A percentile compares a stretch with the other conserved stretches of the same genome.
Evolutionary conservation across 208 protist species (phyloP).

Genomic region (Acanthamoeba culbertsoni): DNA sequence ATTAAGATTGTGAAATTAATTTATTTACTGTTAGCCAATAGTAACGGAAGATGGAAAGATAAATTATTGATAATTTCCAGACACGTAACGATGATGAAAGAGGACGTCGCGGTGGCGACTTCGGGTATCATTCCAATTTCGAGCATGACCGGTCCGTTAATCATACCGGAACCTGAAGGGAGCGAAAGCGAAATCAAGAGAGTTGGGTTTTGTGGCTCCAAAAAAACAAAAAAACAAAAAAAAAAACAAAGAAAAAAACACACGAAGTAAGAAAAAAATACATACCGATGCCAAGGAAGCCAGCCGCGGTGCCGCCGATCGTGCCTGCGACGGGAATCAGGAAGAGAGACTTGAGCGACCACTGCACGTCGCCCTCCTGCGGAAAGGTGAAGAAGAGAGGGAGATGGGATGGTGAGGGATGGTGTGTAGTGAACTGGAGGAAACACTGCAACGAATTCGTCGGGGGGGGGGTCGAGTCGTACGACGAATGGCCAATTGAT

Average conservation of each 20-base stretch:
- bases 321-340: constrained; percentile 60
- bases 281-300: constrained; percentile 77
- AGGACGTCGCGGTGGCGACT: constrained; percentile 72
- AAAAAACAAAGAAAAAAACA: too few species aligned
- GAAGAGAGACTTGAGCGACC: constrained; percentile 54
- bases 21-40: too few species aligned
- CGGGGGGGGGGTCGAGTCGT: neutral
- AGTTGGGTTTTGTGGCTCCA: too few species aligned
- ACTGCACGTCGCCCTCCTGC: constrained; percentile 74
- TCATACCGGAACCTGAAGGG: constrained; percentile 66
- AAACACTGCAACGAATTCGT: too few species aligned
- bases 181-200: neutral
- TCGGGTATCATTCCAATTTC: constrained; percentile 77
- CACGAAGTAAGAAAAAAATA: neutral
- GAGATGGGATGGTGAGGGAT: too few species aligned
- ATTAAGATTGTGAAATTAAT: neutral
- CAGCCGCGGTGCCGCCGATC: constrained; percentile 71
- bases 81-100: constrained; percentile 76
- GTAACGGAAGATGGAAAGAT: too few species aligned
- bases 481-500: constrained; percentile 18
- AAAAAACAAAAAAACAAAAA: too few species aligned
- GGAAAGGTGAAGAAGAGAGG: too few species aligned
- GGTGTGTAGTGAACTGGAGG: too few species aligned
- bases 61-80: neutral
- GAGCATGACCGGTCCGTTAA: constrained; percentile 80